Base-by-base conservation (phyloP, 169 alveolate species). In the Cystoisospora suis region DNA sequence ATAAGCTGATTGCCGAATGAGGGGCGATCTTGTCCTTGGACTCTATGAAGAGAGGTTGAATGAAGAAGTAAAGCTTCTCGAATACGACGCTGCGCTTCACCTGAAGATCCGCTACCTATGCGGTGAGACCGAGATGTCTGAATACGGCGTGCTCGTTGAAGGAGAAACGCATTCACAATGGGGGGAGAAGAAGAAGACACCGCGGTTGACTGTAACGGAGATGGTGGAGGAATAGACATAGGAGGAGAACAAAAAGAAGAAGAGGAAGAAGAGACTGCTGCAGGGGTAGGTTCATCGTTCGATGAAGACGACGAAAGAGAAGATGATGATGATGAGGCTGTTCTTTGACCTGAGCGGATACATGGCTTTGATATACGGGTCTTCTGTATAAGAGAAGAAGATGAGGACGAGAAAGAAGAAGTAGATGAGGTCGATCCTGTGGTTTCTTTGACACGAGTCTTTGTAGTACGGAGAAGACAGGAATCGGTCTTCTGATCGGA, bases 131-230 rank as follows among this genome's bases (percentile, higher is more conserved):
- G 9, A 36, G 27, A 36, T 1, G 77, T 44, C n/a, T 65, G 77
- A n/a, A n/a, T n/a, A 1, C 77, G 42, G 40, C 77, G 77, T 17
- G 77, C 77, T 36, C 77, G 77, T n/a, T 65, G 77, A 15, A 65
- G 77, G 40, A 65, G 77, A n/a, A 65, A 65, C 2, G 77, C 77
- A 44, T 65, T 65, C 77, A 65, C 77, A 20, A 44, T 65, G 4
- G 58, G 32, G 9, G 83, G 3, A 27, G 83, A 34, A 72, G 23
- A 20, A 6, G 45, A 17, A n/a, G 83, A 34, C 12, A 0, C 83
- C 15, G 83, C 56, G 23, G 3, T 44, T 0, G 9, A 29, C 0
- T 36, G 1, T 38, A 34, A 72, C 44, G 15, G 47, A 72, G 53
- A 6, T 36, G 53, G 23, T 29, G 83, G 56, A 17, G 83, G 29